These are phyloP conservation scores for Pholiota microspora DNA, from an alignment of 768 basidiomycete genomes.

Conservation along the genomic window DNA sequence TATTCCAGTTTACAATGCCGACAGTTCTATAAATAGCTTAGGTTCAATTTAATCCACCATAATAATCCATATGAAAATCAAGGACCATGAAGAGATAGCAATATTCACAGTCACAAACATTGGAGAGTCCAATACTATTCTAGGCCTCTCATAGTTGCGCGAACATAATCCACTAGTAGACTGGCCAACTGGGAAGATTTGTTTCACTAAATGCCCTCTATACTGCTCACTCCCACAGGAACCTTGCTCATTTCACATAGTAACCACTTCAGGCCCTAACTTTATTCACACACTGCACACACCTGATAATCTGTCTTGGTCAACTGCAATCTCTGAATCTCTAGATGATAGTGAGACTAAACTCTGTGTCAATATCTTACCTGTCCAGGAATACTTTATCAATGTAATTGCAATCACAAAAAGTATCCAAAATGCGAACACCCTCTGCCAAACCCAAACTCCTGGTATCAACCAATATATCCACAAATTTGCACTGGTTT, in stretches of 20 bases:
- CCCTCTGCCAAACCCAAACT: too few species aligned
- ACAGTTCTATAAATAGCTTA: slow-evolving; percentile 5
- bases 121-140: not conserved
- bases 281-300: too few species aligned
- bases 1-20: slow-evolving; percentile 13
- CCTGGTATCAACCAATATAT: slow-evolving; percentile 3
- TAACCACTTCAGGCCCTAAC: too few species aligned
- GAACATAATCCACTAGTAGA: slow-evolving; percentile 21
- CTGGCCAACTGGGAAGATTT: slow-evolving; percentile 16
- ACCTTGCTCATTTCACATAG: too few species aligned
- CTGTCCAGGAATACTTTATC: too few species aligned
- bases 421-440: too few species aligned
- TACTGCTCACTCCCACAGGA: slow-evolving; percentile 1
- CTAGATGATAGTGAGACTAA: too few species aligned
- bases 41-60: slow-evolving; percentile 1
- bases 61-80: slow-evolving; percentile 10
- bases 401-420: too few species aligned
- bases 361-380: too few species aligned
- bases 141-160: slow-evolving; percentile 19
- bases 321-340: too few species aligned
- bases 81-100: not conserved
- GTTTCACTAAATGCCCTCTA: slow-evolving; percentile 11
- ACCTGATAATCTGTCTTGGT: too few species aligned
- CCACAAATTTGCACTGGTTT: slow-evolving; percentile 11
- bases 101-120: not conserved